Evolutionary conservation across 2,329 filamentous ascomycete species (phyloP), one percentile per base, ranked within the genome.

Genomic region (Xylariaceae sp.): DNA sequence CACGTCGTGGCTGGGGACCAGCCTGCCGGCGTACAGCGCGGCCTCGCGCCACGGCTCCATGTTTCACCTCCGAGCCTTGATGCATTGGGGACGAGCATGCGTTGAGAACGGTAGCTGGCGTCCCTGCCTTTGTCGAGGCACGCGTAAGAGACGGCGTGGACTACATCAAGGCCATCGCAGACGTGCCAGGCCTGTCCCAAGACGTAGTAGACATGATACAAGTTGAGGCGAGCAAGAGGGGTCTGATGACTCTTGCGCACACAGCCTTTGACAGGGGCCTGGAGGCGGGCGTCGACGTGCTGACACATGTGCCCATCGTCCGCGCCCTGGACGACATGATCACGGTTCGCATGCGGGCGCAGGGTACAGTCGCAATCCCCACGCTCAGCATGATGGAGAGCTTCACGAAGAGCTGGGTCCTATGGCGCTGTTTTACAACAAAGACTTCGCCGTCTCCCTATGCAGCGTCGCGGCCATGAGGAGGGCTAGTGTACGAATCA

Each of bases 261-360:
- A 48, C 57, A 9, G 44, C 57, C 5, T 59, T 57, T 35, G 30
- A 34, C 11, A 48, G 52, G 3, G 57, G 50, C 3, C 31, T 61
- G n/a, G 30, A 38, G 6, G 53, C 53, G 5, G 53, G 49, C 5
- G 57, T 57, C 31, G 55, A 61, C 33, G 24, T 56, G 21, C 34
- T 61, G 15, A 55, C 53, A 9, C 57, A 59, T 31, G 52, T 49
- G 18, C 53, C 57, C 1, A 47, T 59, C 36, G 53, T 57, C 29
- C 50, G 46, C 19, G 34, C 44, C 3, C 29, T 62, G 5, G 54
- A 53, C 32, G n/a, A 36, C 5, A 39, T 38, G 1, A 29, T 55
- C 3, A 45, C 50, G 2, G 27, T 23, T 1, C 35, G 40, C 3
- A 52, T 59, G 45, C 36, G 34, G 6, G 42, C 14, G 9, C 43